Percentiles rank a stretch among this genome's conserved stretches.
These are phyloP conservation scores for Neofusicoccum kwambonambiense DNA, from an alignment of 2,329 filamentous ascomycete species.

Conservation along the genomic window DNA sequence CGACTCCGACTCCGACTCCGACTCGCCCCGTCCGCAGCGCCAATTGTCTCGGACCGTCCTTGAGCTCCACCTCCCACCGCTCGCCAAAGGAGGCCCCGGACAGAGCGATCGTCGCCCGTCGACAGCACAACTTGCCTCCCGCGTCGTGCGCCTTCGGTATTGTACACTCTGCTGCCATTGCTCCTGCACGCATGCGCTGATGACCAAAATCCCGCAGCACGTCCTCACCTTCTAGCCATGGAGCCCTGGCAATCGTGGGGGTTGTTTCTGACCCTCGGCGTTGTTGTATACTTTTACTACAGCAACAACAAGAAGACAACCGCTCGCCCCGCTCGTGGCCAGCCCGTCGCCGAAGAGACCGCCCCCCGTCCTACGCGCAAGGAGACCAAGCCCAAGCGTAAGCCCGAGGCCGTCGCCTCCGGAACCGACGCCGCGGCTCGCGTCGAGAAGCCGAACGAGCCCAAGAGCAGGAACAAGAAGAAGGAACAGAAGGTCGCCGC, in stretches of 20 bases:
- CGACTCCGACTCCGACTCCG: too few species aligned
- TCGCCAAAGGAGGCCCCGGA: not conserved
- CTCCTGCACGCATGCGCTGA: constrained; percentile 6
- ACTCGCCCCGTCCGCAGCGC: not conserved
- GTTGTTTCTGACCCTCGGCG: constrained; percentile 31
- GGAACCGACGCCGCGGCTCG: constrained; percentile 7
- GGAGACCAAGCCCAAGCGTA: constrained; percentile 15
- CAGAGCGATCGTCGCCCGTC: constrained; percentile 3
- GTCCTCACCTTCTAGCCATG: not conserved
- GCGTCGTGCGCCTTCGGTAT: constrained; percentile 14
- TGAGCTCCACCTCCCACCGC: not conserved
- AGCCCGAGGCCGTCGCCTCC: constrained; percentile 4
- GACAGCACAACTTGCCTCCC: constrained; percentile 1
- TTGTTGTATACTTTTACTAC: constrained; percentile 31
- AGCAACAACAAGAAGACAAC: constrained; percentile 25
- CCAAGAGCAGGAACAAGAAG: constrained; percentile 20
- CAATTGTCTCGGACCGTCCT: not conserved
- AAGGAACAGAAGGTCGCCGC: constrained; percentile 29
- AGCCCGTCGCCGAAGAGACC: constrained; percentile 12
- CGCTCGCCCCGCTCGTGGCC: constrained; percentile 8
- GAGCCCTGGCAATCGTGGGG: constrained; percentile 31
- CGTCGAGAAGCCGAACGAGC: constrained; percentile 29
- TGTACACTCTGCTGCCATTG: constrained; percentile 6
- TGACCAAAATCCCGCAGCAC: constrained; percentile 6
- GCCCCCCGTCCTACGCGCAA: constrained; percentile 12